Percentiles rank a stretch among this genome's conserved stretches.
phyloP scores from a whole-genome alignment of 2,329 filamentous ascomycete species.

The Ophiocordyceps sinensis region DNA sequence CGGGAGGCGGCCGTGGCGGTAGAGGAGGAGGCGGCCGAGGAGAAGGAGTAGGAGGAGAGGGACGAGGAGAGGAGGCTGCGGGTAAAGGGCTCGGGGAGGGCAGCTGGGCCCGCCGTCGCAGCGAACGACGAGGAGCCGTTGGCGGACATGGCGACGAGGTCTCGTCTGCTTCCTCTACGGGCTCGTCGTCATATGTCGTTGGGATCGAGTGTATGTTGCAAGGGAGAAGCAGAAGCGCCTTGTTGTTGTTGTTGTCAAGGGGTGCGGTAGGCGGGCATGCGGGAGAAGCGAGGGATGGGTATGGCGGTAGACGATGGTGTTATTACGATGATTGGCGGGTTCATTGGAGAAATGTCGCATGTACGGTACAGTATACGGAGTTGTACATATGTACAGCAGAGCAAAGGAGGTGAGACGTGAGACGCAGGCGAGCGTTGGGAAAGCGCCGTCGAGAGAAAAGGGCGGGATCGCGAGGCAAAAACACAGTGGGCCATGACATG shows the following conservation, averaged over 20 bases:
- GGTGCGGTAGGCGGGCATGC: neutral
- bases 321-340: neutral
- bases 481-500: constrained; percentile 1
- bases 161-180: neutral
- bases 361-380: neutral
- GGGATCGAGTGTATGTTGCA: neutral
- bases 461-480: neutral
- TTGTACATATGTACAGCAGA: no score
- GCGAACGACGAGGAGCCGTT: constrained; percentile 7
- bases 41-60: constrained; percentile 39
- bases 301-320: neutral
- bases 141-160: constrained; percentile 22
- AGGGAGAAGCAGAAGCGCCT: neutral
- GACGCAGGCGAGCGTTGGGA: neutral
- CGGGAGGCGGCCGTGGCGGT: constrained; percentile 46
- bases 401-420: neutral
- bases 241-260: neutral
- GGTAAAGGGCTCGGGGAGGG: constrained; percentile 25
- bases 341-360: neutral
- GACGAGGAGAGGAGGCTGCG: constrained; percentile 47
- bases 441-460: neutral
- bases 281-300: neutral
- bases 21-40: constrained; percentile 55
- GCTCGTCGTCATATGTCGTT: neutral
- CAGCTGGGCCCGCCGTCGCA: constrained; percentile 16